Conservation (phyloP, 139 green algal species). For the Picochlorum sp. region DNA sequence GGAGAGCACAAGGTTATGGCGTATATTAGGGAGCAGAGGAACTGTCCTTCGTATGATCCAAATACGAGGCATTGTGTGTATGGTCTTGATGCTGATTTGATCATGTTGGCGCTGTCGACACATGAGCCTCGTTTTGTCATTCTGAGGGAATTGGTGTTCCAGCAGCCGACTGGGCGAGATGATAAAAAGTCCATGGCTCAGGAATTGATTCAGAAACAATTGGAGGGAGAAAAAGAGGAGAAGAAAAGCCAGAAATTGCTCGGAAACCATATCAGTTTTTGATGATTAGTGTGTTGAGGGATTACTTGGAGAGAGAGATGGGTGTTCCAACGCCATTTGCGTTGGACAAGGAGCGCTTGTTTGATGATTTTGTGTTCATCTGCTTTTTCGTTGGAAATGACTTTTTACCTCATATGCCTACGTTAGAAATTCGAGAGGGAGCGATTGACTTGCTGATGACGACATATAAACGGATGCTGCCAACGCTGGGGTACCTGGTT, state of each 20-base stretch:
- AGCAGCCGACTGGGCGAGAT: background rate
- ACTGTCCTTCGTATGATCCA: conserved; percentile 68
- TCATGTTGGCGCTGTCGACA: conserved; percentile 92
- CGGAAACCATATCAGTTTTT: conserved; percentile 92
- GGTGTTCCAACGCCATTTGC: conserved; percentile 29
- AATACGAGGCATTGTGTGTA: conserved; percentile 86
- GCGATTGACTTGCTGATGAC: conserved; percentile 95
- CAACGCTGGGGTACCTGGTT: conserved; percentile 78
- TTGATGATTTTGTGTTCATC: conserved; percentile 95
- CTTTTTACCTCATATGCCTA: conserved; percentile 99
- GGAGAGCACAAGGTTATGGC: conserved; percentile 99
- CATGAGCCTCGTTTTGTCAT: conserved; percentile 89
- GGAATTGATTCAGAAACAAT: background rate
- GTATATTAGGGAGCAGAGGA: conserved; percentile 82
- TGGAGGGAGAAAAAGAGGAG: conserved; percentile 11
- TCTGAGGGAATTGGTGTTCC: conserved; percentile 63
- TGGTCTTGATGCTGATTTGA: conserved; percentile 97
- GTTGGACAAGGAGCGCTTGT: conserved; percentile 61
- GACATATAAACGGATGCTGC: conserved; percentile 76
- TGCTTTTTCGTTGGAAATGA: conserved; percentile 99
- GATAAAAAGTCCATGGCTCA: background rate
- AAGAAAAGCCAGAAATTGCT: conserved; percentile 46
- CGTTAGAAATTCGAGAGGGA: conserved; percentile 91
- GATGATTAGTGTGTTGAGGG: conserved; percentile 72
- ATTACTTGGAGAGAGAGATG: conserved; percentile 92